Percentiles rank a stretch among this genome's conserved stretches.
These are phyloP conservation scores for Plasmodium vinckei DNA, from an alignment of 169 alveolate species.

Conservation along the genomic window DNA sequence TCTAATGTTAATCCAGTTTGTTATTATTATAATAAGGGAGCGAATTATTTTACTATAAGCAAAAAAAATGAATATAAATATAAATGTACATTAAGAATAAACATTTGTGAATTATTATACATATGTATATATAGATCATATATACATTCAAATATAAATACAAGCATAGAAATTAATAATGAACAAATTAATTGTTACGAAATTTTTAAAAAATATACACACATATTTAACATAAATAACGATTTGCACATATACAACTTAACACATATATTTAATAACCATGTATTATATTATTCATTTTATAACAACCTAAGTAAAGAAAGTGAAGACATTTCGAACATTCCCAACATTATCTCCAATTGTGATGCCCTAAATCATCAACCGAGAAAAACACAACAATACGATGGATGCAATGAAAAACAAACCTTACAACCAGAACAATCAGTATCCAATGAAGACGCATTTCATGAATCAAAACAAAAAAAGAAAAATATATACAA, in stretches of 20 bases:
- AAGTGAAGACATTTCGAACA: background rate
- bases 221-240: slow-evolving; percentile 66
- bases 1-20: background rate
- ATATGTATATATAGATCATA: slow-evolving; percentile 70
- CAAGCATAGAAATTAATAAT: slow-evolving; percentile 24
- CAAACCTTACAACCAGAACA: background rate
- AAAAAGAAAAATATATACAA: background rate
- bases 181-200: slow-evolving; percentile 68
- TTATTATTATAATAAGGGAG: slow-evolving; percentile 20
- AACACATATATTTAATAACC: slow-evolving; percentile 70
- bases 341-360: background rate
- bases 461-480: background rate
- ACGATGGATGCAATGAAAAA: background rate
- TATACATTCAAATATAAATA: slow-evolving; percentile 59
- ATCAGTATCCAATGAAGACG: too few relatives aligned
- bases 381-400: background rate
- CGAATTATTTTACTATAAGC: slow-evolving; percentile 45
- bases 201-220: slow-evolving; percentile 67
- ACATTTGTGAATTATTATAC: slow-evolving; percentile 57
- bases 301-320: slow-evolving; percentile 1
- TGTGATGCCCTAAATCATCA: background rate
- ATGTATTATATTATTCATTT: slow-evolving; percentile 52
- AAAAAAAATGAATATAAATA: slow-evolving; percentile 74
- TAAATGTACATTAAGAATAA: slow-evolving; percentile 57
- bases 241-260: slow-evolving; percentile 69